These are phyloP conservation scores for Karstenula rhodostoma DNA, from an alignment of 2,329 filamentous ascomycete species.

Conservation along the genomic window DNA sequence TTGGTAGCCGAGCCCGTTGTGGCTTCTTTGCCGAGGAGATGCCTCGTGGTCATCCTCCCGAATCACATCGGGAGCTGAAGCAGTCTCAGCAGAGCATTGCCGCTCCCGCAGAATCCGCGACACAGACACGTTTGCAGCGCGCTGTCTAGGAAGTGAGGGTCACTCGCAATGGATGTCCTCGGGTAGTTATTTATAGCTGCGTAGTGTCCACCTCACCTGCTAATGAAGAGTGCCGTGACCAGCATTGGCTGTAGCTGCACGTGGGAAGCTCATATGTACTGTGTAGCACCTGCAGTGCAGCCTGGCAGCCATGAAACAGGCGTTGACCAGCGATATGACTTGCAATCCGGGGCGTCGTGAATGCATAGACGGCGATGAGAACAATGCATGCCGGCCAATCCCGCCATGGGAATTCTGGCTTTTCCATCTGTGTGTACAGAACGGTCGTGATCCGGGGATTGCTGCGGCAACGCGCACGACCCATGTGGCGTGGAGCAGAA, in stretches of 20 bases:
- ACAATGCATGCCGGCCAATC: not conserved
- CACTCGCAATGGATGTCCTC: not conserved
- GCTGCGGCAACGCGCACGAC: conserved; percentile 17
- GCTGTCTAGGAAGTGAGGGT: not conserved
- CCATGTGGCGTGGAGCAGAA: conserved; percentile 5
- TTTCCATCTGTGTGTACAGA: not conserved
- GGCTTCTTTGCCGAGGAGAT: not conserved
- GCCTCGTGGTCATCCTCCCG: conserved; percentile 11
- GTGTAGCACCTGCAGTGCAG: not conserved
- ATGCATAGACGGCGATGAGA: not conserved
- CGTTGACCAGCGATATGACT: not conserved
- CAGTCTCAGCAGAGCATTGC: conserved; percentile 13
- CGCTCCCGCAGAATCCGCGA: conserved; percentile 13
- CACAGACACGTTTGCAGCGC: conserved; percentile 16
- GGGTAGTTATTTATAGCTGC: not conserved
- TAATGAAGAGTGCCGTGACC: not conserved
- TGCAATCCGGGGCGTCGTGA: not conserved
- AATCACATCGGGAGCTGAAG: conserved; percentile 10
- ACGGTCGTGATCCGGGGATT: not conserved
- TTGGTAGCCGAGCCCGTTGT: conserved; percentile 2
- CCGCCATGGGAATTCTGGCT: not conserved
- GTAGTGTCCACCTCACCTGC: not conserved
- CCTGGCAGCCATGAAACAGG: not conserved
- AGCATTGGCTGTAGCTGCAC: conserved; percentile 9
- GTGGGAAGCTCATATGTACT: not conserved